These are phyloP conservation scores for Pythium plurisporium DNA, from an alignment of 352 stramenopile genomes.

Conservation along the genomic window DNA sequence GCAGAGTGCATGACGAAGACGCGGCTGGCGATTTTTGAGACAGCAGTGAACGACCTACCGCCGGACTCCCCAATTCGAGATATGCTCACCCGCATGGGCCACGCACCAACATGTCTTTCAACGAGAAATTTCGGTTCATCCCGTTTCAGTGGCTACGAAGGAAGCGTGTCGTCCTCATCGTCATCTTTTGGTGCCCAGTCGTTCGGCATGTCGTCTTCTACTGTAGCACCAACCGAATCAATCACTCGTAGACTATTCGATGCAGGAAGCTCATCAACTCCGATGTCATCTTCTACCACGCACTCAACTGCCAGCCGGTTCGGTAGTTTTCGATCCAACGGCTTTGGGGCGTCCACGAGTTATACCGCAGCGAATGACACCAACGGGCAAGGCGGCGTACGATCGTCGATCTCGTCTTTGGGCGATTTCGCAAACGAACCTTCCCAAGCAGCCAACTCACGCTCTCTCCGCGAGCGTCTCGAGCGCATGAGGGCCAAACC, in stretches of 20 bases:
- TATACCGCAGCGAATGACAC: slow-evolving; percentile 50
- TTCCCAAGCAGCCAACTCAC: slow-evolving; percentile 10
- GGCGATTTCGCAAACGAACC: slow-evolving; percentile 16
- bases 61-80: slow-evolving; percentile 17
- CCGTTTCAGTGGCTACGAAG: slow-evolving; percentile 20
- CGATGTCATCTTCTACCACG: not conserved
- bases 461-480: slow-evolving; percentile 20
- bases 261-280: slow-evolving; percentile 14
- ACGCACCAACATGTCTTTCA: slow-evolving; percentile 21
- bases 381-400: not conserved
- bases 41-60: slow-evolving; percentile 43
- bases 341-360: slow-evolving; percentile 23
- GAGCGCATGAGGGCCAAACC: slow-evolving; percentile 15
- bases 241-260: slow-evolving; percentile 58
- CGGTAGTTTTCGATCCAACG: slow-evolving; percentile 25
- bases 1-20: slow-evolving; percentile 55
- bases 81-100: slow-evolving; percentile 38
- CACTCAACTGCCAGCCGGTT: slow-evolving; percentile 8
- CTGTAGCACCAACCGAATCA: slow-evolving; percentile 9
- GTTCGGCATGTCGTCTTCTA: not conserved
- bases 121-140: slow-evolving; percentile 14
- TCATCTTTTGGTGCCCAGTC: slow-evolving; percentile 6
- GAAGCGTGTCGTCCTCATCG: slow-evolving; percentile 8
- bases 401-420: slow-evolving; percentile 9
- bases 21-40: slow-evolving; percentile 46